A percentile compares a stretch with the other conserved stretches of the same genome.
These are phyloP conservation scores for Pelagomonas calceolata DNA, from an alignment of 108 stramenopile species.

Conservation along the genomic window DNA sequence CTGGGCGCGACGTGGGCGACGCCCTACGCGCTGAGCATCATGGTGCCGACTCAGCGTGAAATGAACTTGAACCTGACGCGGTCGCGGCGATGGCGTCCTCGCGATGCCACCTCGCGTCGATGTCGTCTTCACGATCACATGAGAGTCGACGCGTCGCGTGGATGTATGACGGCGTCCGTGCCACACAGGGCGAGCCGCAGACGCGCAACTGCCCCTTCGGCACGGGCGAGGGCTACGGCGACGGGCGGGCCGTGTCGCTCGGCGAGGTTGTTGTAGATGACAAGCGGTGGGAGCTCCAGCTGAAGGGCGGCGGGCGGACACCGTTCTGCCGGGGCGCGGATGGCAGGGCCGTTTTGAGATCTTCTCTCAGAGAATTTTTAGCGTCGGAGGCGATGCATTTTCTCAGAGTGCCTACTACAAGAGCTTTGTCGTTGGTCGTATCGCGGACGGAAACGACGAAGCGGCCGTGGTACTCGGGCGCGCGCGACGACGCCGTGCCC, in stretches of 20 bases:
- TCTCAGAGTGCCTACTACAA: constrained; percentile 72
- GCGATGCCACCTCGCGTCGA: too few species aligned
- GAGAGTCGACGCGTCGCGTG: too few species aligned
- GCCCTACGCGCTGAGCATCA: constrained; percentile 70
- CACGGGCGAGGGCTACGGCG: constrained; percentile 75
- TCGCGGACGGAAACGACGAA: constrained; percentile 41
- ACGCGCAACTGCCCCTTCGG: constrained; percentile 65
- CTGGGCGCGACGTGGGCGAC: constrained; percentile 56
- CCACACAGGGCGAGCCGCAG: constrained; percentile 57
- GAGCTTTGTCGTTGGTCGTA: constrained; percentile 61
- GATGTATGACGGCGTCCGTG: too few species aligned
- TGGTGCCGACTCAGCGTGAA: too few species aligned
- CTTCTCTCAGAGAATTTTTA: constrained; percentile 84
- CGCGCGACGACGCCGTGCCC: constrained; percentile 13
- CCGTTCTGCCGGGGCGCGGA: constrained; percentile 90
- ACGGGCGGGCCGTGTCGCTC: constrained; percentile 67
- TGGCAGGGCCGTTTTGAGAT: constrained; percentile 83
- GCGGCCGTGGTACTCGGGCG: constrained; percentile 57
- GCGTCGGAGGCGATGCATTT: constrained; percentile 89
- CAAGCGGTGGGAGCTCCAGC: constrained; percentile 74
- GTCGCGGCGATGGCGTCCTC: too few species aligned
- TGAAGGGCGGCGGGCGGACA: constrained; percentile 87
- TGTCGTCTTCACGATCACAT: too few species aligned
- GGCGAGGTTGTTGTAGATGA: constrained; percentile 40
- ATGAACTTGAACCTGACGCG: too few species aligned